Evolutionary conservation across 2,329 filamentous ascomycete species (phyloP), one percentile per base, ranked within the genome.

Genomic region (Pseudonectria buxi): DNA sequence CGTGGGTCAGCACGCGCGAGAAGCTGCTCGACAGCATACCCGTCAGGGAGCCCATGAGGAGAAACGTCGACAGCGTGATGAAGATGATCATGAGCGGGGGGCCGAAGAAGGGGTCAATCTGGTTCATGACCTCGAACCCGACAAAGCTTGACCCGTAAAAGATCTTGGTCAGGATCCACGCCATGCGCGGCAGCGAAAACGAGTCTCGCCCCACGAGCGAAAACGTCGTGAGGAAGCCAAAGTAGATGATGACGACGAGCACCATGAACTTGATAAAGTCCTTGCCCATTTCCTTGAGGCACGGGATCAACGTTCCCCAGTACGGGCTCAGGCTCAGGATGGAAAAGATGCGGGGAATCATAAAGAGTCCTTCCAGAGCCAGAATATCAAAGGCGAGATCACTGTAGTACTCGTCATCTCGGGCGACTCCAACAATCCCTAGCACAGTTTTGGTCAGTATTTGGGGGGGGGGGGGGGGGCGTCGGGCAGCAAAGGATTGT

Each of bases 201-300:
- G 65, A 62, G 33, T 84, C 81, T 36, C 84, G 74, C n/a, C 82
- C 85, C 29, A 92, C 69, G 16, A 89, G 71, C 0, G 81, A 81
- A 50, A 90, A 90, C 1, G 87, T 95, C 0, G 89, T 94, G 24
- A 95, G 65, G 60, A 95, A 95, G 30, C 88, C 86, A 31, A 92
- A 65, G 56, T 94, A 95, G 34, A 94, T 65, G 35, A 94, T 83
- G 31, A 86, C 67, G 28, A 94, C 84, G 16, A 90, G 71, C 2
- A 86, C 83, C 62, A 78, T 74, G 55, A 92, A 94, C 53, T 89
- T 89, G 58, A 89, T 61, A 56, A 95, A 95, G 56, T 94, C 87
- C 60, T 89, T 90, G 26, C 84, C 84, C 89, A 95, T 95, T 57
- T 90, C 86, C 57, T 92, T 92, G 33, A 95, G 71, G 45, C 89